Evolutionary conservation across 768 basidiomycete genomes (phyloP).

Genomic region (Auriscalpium vulgare): DNA sequence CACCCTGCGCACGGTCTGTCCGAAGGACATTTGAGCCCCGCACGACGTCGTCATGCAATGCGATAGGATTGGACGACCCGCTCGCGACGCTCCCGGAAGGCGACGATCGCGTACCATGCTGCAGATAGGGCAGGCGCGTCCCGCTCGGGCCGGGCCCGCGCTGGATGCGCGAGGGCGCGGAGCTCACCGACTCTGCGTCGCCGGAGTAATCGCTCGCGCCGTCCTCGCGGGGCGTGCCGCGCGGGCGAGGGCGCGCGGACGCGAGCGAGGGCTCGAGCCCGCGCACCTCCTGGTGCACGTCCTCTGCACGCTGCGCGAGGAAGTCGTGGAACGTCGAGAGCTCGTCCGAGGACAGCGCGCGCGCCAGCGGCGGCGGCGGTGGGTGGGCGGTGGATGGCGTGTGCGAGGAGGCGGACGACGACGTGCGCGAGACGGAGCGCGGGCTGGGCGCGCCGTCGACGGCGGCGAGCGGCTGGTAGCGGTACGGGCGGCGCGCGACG

Average conservation of each 20-base stretch:
- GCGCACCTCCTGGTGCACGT: neutral
- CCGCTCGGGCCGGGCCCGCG: neutral
- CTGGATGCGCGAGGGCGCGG: neutral
- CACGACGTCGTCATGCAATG: neutral
- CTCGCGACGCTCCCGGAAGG: too few species aligned
- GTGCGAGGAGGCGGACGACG: neutral
- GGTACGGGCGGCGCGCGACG: neutral
- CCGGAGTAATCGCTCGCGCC: constrained; percentile 10
- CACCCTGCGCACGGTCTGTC: neutral
- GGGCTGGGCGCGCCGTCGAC: neutral
- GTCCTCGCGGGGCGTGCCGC: neutral
- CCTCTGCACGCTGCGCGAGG: constrained; percentile 6
- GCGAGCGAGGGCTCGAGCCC: neutral
- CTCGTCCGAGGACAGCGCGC: constrained; percentile 5
- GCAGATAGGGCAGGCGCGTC: neutral
- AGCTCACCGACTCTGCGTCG: constrained; percentile 3
- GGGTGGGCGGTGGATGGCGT: neutral
- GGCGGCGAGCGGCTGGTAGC: neutral
- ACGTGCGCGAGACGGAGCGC: neutral
- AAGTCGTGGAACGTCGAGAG: constrained; percentile 5
- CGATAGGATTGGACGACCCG: neutral
- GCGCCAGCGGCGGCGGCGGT: neutral
- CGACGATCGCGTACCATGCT: too few species aligned
- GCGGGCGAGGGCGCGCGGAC: neutral
- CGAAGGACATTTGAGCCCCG: neutral